phyloP scores from a whole-genome alignment of 176 grass and related monocot genomes.

The Triticum dicoccoides region DNA sequence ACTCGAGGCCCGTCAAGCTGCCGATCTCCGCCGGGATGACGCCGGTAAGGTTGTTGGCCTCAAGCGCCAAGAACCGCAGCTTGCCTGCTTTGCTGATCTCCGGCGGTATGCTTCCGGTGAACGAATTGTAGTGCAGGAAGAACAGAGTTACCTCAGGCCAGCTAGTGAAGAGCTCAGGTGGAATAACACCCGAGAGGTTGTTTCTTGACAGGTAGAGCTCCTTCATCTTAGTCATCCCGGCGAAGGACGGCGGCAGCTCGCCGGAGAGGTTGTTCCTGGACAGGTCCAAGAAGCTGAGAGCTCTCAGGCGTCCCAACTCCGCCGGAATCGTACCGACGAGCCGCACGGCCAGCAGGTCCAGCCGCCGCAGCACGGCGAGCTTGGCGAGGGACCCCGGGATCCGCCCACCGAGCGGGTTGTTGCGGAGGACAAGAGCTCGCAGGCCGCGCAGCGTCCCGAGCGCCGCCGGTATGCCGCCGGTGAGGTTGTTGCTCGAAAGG shows the following conservation, averaged over 20 bases:
- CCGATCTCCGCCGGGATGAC: conserved; percentile 25
- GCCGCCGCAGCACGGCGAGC: neutral
- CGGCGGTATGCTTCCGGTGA: conserved; percentile 26
- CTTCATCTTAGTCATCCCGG: conserved; percentile 8
- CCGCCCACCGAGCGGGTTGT: conserved; percentile 26
- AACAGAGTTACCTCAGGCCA: conserved; percentile 20
- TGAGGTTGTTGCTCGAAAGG: conserved; percentile 23
- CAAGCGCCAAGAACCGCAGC: conserved; percentile 14
- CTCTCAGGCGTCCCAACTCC: conserved; percentile 23
- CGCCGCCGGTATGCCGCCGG: conserved; percentile 17
- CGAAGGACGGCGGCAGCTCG: neutral
- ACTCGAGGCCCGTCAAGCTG: neutral
- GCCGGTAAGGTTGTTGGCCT: conserved; percentile 30
- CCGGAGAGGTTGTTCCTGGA: conserved; percentile 27
- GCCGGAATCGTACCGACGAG: neutral
- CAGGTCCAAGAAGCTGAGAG: conserved; percentile 23
- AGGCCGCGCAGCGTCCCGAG: neutral
- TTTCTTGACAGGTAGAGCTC: conserved; percentile 29
- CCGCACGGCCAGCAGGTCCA: conserved; percentile 1
- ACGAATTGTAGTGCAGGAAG: conserved; percentile 27
- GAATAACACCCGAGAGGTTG: conserved; percentile 20
- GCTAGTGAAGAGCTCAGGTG: neutral
- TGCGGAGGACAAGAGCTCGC: neutral
- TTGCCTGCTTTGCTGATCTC: conserved; percentile 4
- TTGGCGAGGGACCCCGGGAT: conserved; percentile 1